phyloP scores from a whole-genome alignment of 169 alveolate genomes.

The Cryptosporidium canis region DNA sequence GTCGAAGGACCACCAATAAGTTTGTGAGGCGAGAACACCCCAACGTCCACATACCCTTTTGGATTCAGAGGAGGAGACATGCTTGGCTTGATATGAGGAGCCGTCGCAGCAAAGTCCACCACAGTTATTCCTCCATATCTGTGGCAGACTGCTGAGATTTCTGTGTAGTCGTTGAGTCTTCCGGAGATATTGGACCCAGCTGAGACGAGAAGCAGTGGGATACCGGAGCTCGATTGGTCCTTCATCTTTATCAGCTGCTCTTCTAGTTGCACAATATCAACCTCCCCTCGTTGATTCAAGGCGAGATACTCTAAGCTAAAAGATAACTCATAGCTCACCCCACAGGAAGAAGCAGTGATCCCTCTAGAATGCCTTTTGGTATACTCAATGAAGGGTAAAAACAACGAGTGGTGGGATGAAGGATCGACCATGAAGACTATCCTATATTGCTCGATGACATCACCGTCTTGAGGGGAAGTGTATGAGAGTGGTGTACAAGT shows the following conservation, averaged over 20 bases:
- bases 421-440: conserved; percentile 83
- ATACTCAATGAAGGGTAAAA: conserved; percentile 86
- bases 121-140: conserved; percentile 81
- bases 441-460: conserved; percentile 57
- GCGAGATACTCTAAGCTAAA: conserved; percentile 6
- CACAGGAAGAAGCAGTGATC: background rate
- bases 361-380: conserved; percentile 39
- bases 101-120: conserved; percentile 87
- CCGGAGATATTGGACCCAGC: conserved; percentile 92
- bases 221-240: conserved; percentile 56
- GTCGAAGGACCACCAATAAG: conserved; percentile 92
- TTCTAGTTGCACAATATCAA: conserved; percentile 73
- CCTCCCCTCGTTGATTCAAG: conserved; percentile 60
- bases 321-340: background rate
- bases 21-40: conserved; percentile 92
- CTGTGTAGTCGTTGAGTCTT: conserved; percentile 77
- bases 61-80: conserved; percentile 78
- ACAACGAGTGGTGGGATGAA: conserved; percentile 86
- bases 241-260: conserved; percentile 63
- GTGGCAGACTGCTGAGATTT: conserved; percentile 80
- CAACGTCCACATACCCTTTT: conserved; percentile 85
- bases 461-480: background rate
- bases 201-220: conserved; percentile 81
- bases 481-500: background rate
- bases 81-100: conserved; percentile 82